A percentile compares a stretch with the other conserved stretches of the same genome.
Evolutionary conservation across 2,329 filamentous ascomycete genomes (phyloP).

Genomic region (Cordyceps javanica): DNA sequence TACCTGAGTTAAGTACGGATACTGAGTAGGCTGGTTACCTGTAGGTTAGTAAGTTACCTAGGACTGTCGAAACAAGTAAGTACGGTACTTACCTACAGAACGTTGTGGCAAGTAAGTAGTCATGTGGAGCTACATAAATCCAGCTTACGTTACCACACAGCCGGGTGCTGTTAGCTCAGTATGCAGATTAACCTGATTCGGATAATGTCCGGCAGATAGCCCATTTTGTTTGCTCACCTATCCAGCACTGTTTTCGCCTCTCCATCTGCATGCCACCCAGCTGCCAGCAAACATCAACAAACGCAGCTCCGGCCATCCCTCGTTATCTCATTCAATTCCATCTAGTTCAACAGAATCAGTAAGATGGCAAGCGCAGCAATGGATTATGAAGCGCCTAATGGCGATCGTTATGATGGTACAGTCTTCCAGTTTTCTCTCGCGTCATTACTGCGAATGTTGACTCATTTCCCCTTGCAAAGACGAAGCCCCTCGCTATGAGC

Average conservation of each 20-base stretch:
- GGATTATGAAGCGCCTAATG: slow-evolving; percentile 65
- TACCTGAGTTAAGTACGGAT: too few relatives aligned
- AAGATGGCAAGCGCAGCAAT: slow-evolving; percentile 59
- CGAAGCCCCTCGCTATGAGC: slow-evolving; percentile 59
- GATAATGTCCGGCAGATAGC: not conserved
- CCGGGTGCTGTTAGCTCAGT: not conserved
- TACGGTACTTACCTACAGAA: too few relatives aligned
- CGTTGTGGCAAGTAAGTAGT: too few relatives aligned
- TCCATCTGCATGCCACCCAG: not conserved
- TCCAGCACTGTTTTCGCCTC: slow-evolving; percentile 8
- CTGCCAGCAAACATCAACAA: slow-evolving; percentile 10
- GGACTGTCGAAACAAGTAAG: too few relatives aligned
- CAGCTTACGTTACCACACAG: not conserved
- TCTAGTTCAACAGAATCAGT: slow-evolving; percentile 11
- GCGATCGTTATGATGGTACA: slow-evolving; percentile 61
- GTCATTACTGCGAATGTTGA: not conserved
- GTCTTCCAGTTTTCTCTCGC: not conserved
- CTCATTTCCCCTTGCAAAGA: slow-evolving; percentile 34
- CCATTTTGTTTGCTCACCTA: slow-evolving; percentile 1
- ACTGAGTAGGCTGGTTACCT: too few relatives aligned
- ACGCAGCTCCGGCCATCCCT: not conserved
- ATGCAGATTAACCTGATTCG: not conserved
- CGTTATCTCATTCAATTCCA: not conserved
- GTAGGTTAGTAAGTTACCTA: too few relatives aligned
- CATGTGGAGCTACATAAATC: not conserved